Evolutionary conservation across 2,329 filamentous ascomycete genomes (phyloP), one percentile per base, ranked within the genome.

Genomic region (Venturia asperata): DNA sequence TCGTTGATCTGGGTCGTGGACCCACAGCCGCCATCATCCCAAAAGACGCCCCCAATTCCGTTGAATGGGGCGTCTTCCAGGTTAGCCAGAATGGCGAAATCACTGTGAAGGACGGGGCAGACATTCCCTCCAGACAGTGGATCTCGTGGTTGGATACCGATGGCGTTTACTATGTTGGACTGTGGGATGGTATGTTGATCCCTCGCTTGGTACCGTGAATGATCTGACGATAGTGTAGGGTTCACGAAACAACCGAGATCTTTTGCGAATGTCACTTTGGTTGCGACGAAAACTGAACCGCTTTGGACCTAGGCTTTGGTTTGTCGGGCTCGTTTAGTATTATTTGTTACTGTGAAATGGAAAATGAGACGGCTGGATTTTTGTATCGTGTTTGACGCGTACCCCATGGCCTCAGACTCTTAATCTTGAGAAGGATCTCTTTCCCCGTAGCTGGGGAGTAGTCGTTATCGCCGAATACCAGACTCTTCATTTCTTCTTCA

Each of bases 111-210:
- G 64, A 65, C 52, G 55, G 64, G 17, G 34, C 21, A 5, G 58
- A 63, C 24, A 30, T 43, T 15, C 37, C 58, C 5, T 39, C 42
- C 21, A 65, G 64, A 56, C 65, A 61, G 30, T 65, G 64, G 64
- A 55, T 65, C 17, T 15, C 45, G 37, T 65, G 39, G 10, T 41
- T 63, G 55, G 55, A 63, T 17, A 65, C 55, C 7, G 64, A 63
- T 65, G 64, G 64, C 3, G 60, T 49, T 19, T 63, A 52, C 17
- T 49, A 64, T 30, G 60, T 64, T 37, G 64, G 64, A 42, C 42
- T 63, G n/a, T 65, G 64, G 64, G 64, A 65, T 64, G 64, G 64
- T 61, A 42, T 37, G 64, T 60, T 47, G 63, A 56, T 0, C 17
- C 24, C 30, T 9, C 6, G 13, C 19, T 58, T 19, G 27, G 17